These are phyloP conservation scores for Rhodotorula glutinis DNA, from an alignment of 1,284 basidiomycete genomes.

Conservation along the genomic window DNA sequence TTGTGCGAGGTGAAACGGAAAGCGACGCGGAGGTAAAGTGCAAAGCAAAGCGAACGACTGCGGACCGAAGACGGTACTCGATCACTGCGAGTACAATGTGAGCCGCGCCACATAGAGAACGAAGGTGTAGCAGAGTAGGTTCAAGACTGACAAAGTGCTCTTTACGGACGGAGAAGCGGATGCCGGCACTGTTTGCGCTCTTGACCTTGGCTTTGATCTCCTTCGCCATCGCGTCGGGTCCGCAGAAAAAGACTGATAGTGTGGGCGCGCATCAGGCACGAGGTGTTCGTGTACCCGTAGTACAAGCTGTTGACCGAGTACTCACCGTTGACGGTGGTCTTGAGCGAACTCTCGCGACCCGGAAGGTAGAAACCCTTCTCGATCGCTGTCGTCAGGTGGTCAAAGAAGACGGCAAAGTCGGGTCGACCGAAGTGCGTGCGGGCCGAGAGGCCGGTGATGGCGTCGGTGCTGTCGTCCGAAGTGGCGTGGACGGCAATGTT, in stretches of 20 bases:
- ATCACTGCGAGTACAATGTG: too few relatives aligned
- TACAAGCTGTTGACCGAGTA: too few relatives aligned
- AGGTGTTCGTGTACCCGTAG: too few relatives aligned
- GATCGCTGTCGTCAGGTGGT: constrained; percentile 66
- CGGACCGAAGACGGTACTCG: too few relatives aligned
- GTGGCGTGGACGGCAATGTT: constrained; percentile 73
- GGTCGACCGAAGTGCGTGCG: constrained; percentile 85
- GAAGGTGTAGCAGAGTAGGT: too few relatives aligned
- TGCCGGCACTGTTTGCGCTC: not conserved
- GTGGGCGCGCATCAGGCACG: not conserved
- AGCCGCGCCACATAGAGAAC: too few relatives aligned
- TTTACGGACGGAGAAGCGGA: constrained; percentile 28
- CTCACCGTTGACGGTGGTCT: constrained; percentile 61
- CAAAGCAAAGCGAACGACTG: too few relatives aligned
- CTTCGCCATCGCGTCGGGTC: constrained; percentile 19
- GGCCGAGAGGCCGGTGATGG: constrained; percentile 75
- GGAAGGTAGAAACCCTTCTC: constrained; percentile 73
- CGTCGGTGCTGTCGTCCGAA: constrained; percentile 45
- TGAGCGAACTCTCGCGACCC: constrained; percentile 68
- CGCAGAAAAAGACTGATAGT: constrained; percentile 36
- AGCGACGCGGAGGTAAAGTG: not conserved
- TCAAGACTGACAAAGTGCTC: constrained; percentile 28
- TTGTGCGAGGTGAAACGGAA: not conserved
- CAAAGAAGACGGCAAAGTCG: constrained; percentile 75
- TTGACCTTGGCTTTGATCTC: constrained; percentile 12